phyloP scores from a whole-genome alignment of 208 protist species.

The Herpetomonas samuelpessoai region DNA sequence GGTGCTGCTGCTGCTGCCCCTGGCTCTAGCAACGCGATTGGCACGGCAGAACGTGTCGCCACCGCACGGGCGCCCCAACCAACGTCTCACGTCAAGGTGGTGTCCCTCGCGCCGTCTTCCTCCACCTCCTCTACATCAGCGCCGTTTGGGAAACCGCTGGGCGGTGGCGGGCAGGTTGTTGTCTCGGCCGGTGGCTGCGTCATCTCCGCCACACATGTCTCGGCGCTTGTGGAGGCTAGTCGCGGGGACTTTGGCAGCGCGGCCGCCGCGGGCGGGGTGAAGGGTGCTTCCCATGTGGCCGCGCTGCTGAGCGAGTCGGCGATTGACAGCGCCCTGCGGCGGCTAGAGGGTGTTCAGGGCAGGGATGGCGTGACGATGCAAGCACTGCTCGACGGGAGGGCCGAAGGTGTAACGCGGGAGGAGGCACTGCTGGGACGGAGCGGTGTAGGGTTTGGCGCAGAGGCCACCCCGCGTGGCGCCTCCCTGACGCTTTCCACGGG shows the following conservation, averaged over 20 bases:
- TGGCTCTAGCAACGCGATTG: no score
- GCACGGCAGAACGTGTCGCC: not conserved
- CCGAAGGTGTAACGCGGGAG: not conserved
- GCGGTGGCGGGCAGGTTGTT: slow-evolving; percentile 1
- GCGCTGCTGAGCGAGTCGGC: not conserved
- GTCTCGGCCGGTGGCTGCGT: slow-evolving; percentile 16
- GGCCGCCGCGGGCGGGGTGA: not conserved
- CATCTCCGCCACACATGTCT: slow-evolving; percentile 7
- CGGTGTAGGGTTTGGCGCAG: not conserved
- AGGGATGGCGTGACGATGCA: not conserved
- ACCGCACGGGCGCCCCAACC: not conserved
- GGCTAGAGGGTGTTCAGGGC: not conserved
- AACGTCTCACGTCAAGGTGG: not conserved
- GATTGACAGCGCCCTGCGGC: not conserved
- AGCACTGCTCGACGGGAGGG: not conserved
- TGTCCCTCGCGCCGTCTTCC: not conserved
- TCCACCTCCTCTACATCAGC: no score
- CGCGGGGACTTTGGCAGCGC: no score
- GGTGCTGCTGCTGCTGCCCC: no score
- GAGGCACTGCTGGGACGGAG: not conserved
- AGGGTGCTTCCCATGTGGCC: not conserved
- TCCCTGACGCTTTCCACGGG: slow-evolving; percentile 11
- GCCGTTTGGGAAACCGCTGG: no score
- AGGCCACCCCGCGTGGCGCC: slow-evolving; percentile 8
- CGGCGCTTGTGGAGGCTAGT: not conserved